Evolutionary conservation across 2,329 filamentous ascomycete species (phyloP).

Genomic region (Trichoderma sp.): DNA sequence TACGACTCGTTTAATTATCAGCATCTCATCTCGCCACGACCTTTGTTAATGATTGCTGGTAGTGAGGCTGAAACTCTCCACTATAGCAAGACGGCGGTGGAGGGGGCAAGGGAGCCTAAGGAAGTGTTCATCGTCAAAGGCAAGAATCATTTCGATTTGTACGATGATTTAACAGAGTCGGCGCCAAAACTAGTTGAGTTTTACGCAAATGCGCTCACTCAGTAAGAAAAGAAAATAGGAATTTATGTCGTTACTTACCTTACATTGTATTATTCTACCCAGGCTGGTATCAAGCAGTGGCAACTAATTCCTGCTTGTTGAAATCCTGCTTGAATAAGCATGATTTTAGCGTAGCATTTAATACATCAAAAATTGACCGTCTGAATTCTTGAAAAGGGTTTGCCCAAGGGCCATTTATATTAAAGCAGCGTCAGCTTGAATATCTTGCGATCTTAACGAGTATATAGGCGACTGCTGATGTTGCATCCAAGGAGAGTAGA

Average conservation of each 20-base stretch:
- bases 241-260: not conserved
- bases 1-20: conserved; percentile 20
- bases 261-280: not conserved
- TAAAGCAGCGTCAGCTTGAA: not conserved
- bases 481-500: too few species aligned
- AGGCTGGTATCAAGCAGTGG: not conserved
- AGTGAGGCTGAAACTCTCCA: conserved; percentile 19
- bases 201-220: not conserved
- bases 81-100: conserved; percentile 13
- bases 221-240: not conserved
- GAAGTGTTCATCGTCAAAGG: conserved; percentile 21
- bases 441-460: too few species aligned
- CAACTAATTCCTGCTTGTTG: not conserved
- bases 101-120: conserved; percentile 20
- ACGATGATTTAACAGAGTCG: conserved; percentile 4
- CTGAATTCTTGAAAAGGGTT: not conserved
- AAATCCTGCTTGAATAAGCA: not conserved
- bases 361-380: not conserved
- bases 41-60: conserved; percentile 23
- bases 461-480: too few species aligned
- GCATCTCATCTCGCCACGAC: conserved; percentile 20
- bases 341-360: not conserved
- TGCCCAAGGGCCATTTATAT: not conserved
- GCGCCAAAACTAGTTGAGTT: not conserved
- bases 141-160: conserved; percentile 22